Percentiles rank a stretch among this genome's conserved stretches.
phyloP scores from a whole-genome alignment of 1,284 basidiomycete species.

The Trametes sp. region DNA sequence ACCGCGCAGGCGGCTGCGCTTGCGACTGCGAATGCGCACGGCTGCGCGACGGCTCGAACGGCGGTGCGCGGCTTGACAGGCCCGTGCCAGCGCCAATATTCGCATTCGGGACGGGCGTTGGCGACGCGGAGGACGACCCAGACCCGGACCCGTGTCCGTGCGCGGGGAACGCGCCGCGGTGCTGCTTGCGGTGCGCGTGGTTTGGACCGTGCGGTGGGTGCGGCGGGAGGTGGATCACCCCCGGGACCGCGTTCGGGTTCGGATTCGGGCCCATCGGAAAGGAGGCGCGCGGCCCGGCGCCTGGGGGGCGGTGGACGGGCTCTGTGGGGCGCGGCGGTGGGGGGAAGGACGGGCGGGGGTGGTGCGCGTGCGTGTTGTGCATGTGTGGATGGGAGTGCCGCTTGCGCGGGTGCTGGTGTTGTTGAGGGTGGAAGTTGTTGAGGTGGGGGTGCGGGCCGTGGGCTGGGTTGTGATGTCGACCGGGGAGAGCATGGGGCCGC shows the following conservation, averaged over 20 bases:
- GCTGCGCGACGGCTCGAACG: constrained; percentile 42
- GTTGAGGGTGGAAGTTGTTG: constrained; percentile 26
- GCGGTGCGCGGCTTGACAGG: constrained; percentile 43
- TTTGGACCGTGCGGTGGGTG: constrained; percentile 28
- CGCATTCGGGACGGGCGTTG: constrained; percentile 16
- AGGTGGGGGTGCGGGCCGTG: constrained; percentile 18
- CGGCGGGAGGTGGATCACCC: constrained; percentile 38
- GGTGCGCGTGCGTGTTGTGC: constrained; percentile 27
- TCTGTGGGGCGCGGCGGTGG: constrained; percentile 26
- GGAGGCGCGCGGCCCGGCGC: constrained; percentile 32
- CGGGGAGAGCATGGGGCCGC: background rate
- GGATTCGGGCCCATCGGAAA: constrained; percentile 28
- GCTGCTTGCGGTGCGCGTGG: constrained; percentile 17
- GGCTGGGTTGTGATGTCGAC: constrained; percentile 17
- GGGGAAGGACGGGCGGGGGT: constrained; percentile 28
- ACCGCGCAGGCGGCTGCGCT: constrained; percentile 28
- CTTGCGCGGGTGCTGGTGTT: constrained; percentile 36
- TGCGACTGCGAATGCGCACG: constrained; percentile 17
- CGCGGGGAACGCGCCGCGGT: constrained; percentile 16
- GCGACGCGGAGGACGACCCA: constrained; percentile 27
- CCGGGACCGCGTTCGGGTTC: constrained; percentile 32
- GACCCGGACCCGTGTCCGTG: constrained; percentile 28
- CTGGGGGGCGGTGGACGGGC: constrained; percentile 35
- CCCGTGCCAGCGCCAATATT: constrained; percentile 24
- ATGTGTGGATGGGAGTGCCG: constrained; percentile 41